A percentile compares a stretch with the other conserved stretches of the same genome.
phyloP scores from a whole-genome alignment of 2,329 filamentous ascomycete species.

The Chalara sp. region DNA sequence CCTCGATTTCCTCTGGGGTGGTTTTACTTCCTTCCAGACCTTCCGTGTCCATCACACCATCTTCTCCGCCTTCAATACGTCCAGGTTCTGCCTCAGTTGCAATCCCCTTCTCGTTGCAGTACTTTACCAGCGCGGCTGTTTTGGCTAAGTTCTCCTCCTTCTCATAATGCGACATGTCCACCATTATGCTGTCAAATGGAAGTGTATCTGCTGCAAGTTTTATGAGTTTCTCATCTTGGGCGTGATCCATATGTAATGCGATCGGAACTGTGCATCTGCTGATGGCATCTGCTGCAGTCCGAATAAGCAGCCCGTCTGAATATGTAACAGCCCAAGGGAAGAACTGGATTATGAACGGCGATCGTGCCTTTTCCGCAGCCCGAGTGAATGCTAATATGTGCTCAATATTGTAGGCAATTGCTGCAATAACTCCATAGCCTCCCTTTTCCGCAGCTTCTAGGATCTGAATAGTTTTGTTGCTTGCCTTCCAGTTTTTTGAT shows the following conservation, averaged over 20 bases:
- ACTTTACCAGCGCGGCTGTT: slow-evolving; percentile 46
- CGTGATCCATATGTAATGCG: slow-evolving; percentile 60
- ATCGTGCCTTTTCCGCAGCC: slow-evolving; percentile 58
- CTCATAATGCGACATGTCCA: slow-evolving; percentile 70
- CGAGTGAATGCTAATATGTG: slow-evolving; percentile 58
- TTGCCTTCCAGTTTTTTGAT: slow-evolving; percentile 1
- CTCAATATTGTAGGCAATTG: slow-evolving; percentile 57
- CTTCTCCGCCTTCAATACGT: slow-evolving; percentile 66
- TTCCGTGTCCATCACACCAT: slow-evolving; percentile 63
- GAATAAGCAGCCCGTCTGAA: slow-evolving; percentile 45
- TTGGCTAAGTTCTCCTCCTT: slow-evolving; percentile 65
- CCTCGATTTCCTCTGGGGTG: slow-evolving; percentile 52
- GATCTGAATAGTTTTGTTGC: slow-evolving; percentile 1
- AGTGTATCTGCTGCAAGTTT: slow-evolving; percentile 44
- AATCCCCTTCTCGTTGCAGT: slow-evolving; percentile 51
- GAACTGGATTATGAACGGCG: slow-evolving; percentile 61
- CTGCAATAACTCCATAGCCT: slow-evolving; percentile 41
- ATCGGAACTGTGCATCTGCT: slow-evolving; percentile 51
- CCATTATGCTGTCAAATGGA: slow-evolving; percentile 67
- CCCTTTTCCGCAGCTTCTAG: background rate
- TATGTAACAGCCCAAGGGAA: slow-evolving; percentile 66
- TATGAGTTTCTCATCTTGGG: slow-evolving; percentile 52
- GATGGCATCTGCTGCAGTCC: slow-evolving; percentile 48
- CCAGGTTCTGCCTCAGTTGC: slow-evolving; percentile 63
- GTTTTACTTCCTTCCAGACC: slow-evolving; percentile 56